These are phyloP conservation scores for Chrysosporium queenslandicum DNA, from an alignment of 2,329 filamentous ascomycete species.

Conservation along the genomic window DNA sequence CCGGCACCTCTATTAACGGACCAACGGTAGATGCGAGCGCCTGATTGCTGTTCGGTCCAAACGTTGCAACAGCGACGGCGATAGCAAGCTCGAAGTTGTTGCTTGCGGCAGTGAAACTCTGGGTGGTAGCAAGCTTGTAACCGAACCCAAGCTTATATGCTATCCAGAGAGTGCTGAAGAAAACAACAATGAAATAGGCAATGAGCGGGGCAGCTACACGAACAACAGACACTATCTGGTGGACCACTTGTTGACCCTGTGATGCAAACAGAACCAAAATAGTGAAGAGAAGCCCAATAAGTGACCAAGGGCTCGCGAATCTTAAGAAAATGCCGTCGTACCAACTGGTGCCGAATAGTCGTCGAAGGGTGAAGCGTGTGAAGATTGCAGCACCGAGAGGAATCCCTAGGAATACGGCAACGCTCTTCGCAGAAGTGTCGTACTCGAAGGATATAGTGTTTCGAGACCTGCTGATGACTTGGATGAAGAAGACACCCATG, in stretches of 20 bases:
- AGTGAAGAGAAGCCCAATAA: slow-evolving; percentile 77
- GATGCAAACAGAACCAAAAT: slow-evolving; percentile 78
- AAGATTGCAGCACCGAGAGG: slow-evolving; percentile 70
- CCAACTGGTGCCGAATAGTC: slow-evolving; percentile 45
- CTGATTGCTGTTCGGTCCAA: slow-evolving; percentile 66
- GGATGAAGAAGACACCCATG: slow-evolving; percentile 58
- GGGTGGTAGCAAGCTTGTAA: slow-evolving; percentile 60
- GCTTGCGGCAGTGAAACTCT: slow-evolving; percentile 80
- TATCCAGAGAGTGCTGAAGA: slow-evolving; percentile 56
- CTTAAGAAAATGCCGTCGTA: slow-evolving; percentile 63
- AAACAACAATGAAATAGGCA: slow-evolving; percentile 70
- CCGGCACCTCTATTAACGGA: slow-evolving; percentile 76
- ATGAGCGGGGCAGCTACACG: slow-evolving; percentile 70
- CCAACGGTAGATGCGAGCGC: slow-evolving; percentile 75
- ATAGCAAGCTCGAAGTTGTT: slow-evolving; percentile 93
- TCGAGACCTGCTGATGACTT: slow-evolving; percentile 50
- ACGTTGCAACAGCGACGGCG: slow-evolving; percentile 73
- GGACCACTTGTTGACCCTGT: slow-evolving; percentile 64
- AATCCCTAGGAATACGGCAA: slow-evolving; percentile 76
- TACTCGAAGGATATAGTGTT: slow-evolving; percentile 44
- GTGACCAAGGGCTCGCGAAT: slow-evolving; percentile 59
- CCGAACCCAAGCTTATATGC: slow-evolving; percentile 59
- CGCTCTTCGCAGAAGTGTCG: slow-evolving; percentile 61
- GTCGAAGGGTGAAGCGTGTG: slow-evolving; percentile 56
- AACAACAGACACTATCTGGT: slow-evolving; percentile 73